Base-by-base conservation (phyloP, 345 rosid species). In the Bruguiera parviflora region DNA sequence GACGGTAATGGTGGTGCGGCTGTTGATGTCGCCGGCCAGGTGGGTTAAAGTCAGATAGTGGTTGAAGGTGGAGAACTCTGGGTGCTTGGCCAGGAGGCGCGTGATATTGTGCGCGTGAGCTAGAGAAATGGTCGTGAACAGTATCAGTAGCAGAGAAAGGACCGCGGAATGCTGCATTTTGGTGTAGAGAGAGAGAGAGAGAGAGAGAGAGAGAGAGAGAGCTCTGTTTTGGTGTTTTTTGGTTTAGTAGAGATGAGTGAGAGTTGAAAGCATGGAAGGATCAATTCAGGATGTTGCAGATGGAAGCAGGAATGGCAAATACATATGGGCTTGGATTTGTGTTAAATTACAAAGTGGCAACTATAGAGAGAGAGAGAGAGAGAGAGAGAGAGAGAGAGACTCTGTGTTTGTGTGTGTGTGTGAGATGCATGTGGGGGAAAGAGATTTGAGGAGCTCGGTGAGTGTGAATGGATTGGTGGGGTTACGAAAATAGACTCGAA, bases 21-120 rank as follows among this genome's bases (percentile, higher is more conserved):
- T 71, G 85, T 89, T 96, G 88, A 96, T 96, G 66, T 96, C 97
- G 32, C 58, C 79, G 72, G 93, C 97, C 33, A 96, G 89, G 86
- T 87, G 99, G 6, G 98, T 96, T 53, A 72, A 46, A 64, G 89
- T 74, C 24, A 96, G 89, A 87, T 83, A 84, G 71, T 86, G 96
- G 88, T 82, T 96, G 85, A 96, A 92, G 71, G 94, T 85, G 73
- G 99, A 87, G 84, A 90, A 80, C 10, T 76, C 69, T 0, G 97
- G 98, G 80, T 92, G 96, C 61, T 37, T 63, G 9, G 91, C 86
- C 2, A 96, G 81, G 46, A 96, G 77, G 59, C 67, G 81, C 31
- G 98, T 96, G 79, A 96, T 71, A 83, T 96, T 96, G 76, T 89
- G 97, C 51, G 85, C 96, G 53, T 77, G 61, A 24, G 85, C 28